A percentile compares a stretch with the other conserved stretches of the same genome.
Evolutionary conservation across 208 protist genomes (phyloP).

Genomic region (Kentomonas sorsogonicus): DNA sequence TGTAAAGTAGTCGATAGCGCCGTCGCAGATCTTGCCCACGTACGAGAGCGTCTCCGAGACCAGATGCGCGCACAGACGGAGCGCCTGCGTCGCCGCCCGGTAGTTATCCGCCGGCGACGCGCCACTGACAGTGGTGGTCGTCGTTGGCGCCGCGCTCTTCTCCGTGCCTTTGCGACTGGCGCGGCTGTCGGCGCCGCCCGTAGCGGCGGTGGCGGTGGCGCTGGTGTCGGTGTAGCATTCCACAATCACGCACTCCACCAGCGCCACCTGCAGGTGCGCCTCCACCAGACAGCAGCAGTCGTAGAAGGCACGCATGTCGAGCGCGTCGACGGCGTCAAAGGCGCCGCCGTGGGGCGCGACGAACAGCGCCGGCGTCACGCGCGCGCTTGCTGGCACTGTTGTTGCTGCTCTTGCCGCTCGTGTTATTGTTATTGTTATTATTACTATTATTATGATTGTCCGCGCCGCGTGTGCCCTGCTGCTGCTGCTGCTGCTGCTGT

Average conservation of each 20-base stretch:
- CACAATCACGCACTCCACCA: slow-evolving; percentile 30
- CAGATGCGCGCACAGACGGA: too few relatives aligned
- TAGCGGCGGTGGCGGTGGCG: too few relatives aligned
- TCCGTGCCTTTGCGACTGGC: not conserved
- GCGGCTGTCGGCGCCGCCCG: not conserved
- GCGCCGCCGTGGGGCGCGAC: too few relatives aligned
- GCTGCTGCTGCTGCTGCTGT: too few relatives aligned
- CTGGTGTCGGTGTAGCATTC: slow-evolving; percentile 10
- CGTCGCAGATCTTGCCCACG: too few relatives aligned
- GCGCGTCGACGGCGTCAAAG: slow-evolving; percentile 12
- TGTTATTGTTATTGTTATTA: slow-evolving; percentile 16
- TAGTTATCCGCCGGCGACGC: not conserved
- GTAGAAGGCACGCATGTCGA: too few relatives aligned
- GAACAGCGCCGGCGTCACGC: too few relatives aligned
- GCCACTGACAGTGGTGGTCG: not conserved
- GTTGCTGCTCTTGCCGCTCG: not conserved
- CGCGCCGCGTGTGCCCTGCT: too few relatives aligned
- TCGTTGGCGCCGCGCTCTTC: not conserved
- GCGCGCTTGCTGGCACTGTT: slow-evolving; percentile 1
- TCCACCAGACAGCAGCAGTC: slow-evolving; percentile 3
- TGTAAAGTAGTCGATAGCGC: too few relatives aligned
- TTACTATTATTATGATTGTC: too few relatives aligned
- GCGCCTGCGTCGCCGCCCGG: too few relatives aligned
- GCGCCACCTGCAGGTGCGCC: slow-evolving; percentile 31
- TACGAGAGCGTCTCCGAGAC: too few relatives aligned